Percentiles rank a stretch among this genome's conserved stretches.
Evolutionary conservation across 1,284 basidiomycete genomes (phyloP).

Genomic region (Fomitopsis schrenkii): DNA sequence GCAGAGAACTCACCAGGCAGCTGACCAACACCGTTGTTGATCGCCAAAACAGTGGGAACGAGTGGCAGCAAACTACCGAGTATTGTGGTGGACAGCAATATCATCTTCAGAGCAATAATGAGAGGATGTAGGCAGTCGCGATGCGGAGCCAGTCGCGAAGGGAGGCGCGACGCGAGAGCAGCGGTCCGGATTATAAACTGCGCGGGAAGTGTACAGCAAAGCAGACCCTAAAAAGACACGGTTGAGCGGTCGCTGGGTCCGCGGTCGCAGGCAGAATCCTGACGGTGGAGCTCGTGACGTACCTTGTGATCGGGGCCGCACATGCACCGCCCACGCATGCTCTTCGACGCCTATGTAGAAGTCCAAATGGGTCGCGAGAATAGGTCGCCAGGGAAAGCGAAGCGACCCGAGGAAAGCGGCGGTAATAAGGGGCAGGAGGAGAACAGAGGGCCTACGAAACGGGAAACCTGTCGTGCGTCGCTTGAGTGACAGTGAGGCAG

Average conservation of each 20-base stretch:
- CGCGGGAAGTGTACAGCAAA: neutral
- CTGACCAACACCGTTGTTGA: constrained; percentile 17
- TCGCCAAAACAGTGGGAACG: neutral
- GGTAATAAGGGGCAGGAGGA: neutral
- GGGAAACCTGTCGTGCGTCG: too few species aligned
- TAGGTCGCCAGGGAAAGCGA: neutral
- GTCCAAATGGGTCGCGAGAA: neutral
- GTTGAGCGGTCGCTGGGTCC: neutral
- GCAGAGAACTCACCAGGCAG: constrained; percentile 13
- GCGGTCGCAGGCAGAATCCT: neutral
- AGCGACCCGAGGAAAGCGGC: neutral
- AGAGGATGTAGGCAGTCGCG: too few species aligned
- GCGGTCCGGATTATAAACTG: too few species aligned
- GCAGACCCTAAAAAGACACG: neutral
- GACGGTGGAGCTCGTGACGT: constrained; percentile 4
- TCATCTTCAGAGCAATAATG: neutral
- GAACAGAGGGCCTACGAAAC: too few species aligned
- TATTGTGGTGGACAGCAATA: neutral
- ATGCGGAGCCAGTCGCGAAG: too few species aligned
- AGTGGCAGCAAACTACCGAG: neutral
- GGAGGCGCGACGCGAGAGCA: too few species aligned
- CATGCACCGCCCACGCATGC: neutral
- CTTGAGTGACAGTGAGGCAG: too few species aligned
- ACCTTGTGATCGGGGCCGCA: constrained; percentile 26
- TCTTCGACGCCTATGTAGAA: neutral